phyloP scores from a whole-genome alignment of 1,284 basidiomycete genomes.

The Malassezia yamatoensis region DNA sequence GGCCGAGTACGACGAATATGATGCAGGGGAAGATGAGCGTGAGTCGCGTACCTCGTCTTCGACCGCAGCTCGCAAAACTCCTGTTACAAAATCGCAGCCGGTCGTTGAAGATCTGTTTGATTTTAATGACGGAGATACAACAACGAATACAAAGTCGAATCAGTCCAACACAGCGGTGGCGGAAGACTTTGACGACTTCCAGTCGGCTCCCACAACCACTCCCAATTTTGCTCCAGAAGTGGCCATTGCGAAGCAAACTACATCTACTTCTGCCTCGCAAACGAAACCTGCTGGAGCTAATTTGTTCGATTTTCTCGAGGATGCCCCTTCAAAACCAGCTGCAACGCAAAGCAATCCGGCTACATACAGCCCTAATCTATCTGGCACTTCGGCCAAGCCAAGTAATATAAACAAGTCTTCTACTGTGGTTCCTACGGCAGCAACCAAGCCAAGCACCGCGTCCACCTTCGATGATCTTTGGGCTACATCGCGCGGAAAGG shows the following conservation, averaged over 20 bases:
- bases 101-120: constrained; percentile 62
- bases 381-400: not conserved
- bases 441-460: not conserved
- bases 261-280: constrained; percentile 53
- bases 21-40: constrained; percentile 87
- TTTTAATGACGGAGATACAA: constrained; percentile 58
- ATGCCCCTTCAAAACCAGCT: constrained; percentile 3
- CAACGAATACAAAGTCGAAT: constrained; percentile 48
- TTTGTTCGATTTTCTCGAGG: constrained; percentile 54
- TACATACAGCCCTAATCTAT: not conserved
- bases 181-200: constrained; percentile 41
- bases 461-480: constrained; percentile 75
- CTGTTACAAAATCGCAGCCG: constrained; percentile 22
- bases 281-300: constrained; percentile 53
- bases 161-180: constrained; percentile 22
- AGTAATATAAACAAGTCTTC: not conserved
- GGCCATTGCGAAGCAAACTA: not conserved
- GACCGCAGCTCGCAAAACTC: constrained; percentile 12
- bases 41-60: constrained; percentile 18
- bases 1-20: constrained; percentile 72
- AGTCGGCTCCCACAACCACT: constrained; percentile 12
- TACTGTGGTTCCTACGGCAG: not conserved
- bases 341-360: not conserved
- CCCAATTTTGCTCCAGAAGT: not conserved
- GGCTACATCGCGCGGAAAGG: constrained; percentile 64